These are phyloP conservation scores for Naganishia vishniacii DNA, from an alignment of 768 basidiomycete species.

Conservation along the genomic window DNA sequence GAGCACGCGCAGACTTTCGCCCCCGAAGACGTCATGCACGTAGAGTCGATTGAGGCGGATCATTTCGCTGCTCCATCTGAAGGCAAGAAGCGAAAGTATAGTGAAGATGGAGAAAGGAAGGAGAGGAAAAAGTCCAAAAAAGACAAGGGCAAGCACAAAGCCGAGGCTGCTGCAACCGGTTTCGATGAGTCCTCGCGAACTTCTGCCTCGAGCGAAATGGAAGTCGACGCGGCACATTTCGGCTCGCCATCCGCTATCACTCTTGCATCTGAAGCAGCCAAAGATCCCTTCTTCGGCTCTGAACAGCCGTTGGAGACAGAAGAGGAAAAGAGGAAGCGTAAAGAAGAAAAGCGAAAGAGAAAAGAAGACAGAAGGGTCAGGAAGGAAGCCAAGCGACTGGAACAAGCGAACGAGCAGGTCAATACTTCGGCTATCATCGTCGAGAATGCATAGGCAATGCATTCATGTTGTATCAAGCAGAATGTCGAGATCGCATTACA, in stretches of 20 bases:
- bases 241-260: background rate
- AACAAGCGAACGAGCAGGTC: background rate
- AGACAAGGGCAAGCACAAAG: background rate
- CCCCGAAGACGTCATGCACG: background rate
- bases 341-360: conserved; percentile 10
- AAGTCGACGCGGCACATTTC: background rate
- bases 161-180: background rate
- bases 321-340: conserved; percentile 1
- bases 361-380: conserved; percentile 9
- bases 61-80: background rate
- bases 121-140: background rate
- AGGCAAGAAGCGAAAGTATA: conserved; percentile 3
- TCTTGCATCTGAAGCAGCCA: background rate
- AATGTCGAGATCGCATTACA: too few relatives aligned
- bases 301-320: background rate
- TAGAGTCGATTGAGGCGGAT: too few relatives aligned
- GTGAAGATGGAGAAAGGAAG: background rate
- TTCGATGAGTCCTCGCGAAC: background rate
- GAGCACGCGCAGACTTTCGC: background rate
- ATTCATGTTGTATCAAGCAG: too few relatives aligned
- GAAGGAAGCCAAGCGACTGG: conserved; percentile 15
- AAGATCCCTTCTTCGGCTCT: background rate
- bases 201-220: background rate
- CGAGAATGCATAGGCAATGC: too few relatives aligned
- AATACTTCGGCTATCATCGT: too few relatives aligned